Percentiles rank a stretch among this genome's conserved stretches.
Conservation (phyloP, 108 stramenopile species). For the Epipyxis sp. region DNA sequence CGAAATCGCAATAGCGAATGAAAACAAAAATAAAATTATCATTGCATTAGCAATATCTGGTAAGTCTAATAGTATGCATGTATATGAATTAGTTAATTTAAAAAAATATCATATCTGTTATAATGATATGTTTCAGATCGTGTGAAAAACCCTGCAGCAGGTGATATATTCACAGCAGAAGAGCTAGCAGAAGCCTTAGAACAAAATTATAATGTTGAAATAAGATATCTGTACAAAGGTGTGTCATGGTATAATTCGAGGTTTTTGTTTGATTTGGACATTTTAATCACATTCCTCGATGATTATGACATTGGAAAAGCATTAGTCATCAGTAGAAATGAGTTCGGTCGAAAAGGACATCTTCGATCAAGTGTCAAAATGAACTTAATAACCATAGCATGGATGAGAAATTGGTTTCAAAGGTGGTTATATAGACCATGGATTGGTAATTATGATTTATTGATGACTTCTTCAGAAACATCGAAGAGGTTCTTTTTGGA, state of each 20-base stretch:
- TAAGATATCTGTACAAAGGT: neutral
- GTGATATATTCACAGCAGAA: constrained; percentile 13
- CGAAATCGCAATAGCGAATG: too few species aligned
- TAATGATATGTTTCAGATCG: neutral
- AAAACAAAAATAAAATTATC: too few species aligned
- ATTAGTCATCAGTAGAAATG: too few species aligned
- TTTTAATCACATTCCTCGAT: constrained; percentile 18
- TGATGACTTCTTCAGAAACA: neutral
- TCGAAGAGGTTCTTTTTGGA: constrained; percentile 3
- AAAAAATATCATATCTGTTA: neutral
- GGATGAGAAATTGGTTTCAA: constrained; percentile 32
- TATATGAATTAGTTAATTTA: neutral
- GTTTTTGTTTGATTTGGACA: neutral
- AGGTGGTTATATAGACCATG: constrained; percentile 18
- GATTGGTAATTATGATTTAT: constrained; percentile 24
- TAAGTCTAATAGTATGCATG: too few species aligned
- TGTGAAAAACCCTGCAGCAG: neutral
- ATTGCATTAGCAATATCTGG: too few species aligned
- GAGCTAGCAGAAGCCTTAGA: constrained; percentile 16
- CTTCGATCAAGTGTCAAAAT: too few species aligned
- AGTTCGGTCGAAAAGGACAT: too few species aligned
- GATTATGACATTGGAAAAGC: neutral
- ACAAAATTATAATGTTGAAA: neutral
- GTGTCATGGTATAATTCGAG: neutral
- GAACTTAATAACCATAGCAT: constrained; percentile 23